Percentiles rank a stretch among this genome's conserved stretches.
These are phyloP conservation scores for Rhizopogon roseolus DNA, from an alignment of 768 basidiomycete genomes.

Conservation along the genomic window DNA sequence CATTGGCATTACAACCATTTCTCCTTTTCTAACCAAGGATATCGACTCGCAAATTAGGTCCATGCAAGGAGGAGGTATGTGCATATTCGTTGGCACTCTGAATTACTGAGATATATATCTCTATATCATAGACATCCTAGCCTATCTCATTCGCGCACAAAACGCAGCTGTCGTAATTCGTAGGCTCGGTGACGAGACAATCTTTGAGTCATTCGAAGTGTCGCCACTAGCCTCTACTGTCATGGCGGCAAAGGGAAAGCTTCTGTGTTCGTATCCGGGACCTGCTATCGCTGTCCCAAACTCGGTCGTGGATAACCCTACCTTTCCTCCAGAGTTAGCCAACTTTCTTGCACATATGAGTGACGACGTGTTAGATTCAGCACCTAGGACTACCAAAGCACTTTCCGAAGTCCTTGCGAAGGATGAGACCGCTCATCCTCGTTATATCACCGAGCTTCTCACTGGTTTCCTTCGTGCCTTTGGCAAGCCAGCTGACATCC, in stretches of 20 bases:
- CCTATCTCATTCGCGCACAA: conserved; percentile 15
- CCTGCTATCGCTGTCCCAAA: conserved; percentile 8
- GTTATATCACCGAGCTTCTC: conserved; percentile 20
- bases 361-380: conserved; percentile 8
- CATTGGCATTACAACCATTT: neutral
- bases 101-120: neutral
- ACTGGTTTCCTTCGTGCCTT: conserved; percentile 15
- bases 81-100: neutral
- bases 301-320: conserved; percentile 6
- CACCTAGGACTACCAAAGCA: conserved; percentile 12
- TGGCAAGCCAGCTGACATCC: conserved; percentile 6
- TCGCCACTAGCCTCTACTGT: conserved; percentile 8
- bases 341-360: conserved; percentile 15
- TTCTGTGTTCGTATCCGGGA: conserved; percentile 19
- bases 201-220: conserved; percentile 22
- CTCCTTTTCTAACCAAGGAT: conserved; percentile 1
- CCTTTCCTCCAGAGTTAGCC: conserved; percentile 12
- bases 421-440: conserved; percentile 15
- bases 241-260: conserved; percentile 15
- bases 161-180: conserved; percentile 19
- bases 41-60: conserved; percentile 7
- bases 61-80: conserved; percentile 13
- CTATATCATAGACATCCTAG: conserved; percentile 11
- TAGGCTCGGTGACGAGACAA: neutral
- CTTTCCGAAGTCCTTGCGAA: conserved; percentile 8